phyloP scores from a whole-genome alignment of 495 filamentous ascomycete genomes.

The Hapsidospora chrysogenum region DNA sequence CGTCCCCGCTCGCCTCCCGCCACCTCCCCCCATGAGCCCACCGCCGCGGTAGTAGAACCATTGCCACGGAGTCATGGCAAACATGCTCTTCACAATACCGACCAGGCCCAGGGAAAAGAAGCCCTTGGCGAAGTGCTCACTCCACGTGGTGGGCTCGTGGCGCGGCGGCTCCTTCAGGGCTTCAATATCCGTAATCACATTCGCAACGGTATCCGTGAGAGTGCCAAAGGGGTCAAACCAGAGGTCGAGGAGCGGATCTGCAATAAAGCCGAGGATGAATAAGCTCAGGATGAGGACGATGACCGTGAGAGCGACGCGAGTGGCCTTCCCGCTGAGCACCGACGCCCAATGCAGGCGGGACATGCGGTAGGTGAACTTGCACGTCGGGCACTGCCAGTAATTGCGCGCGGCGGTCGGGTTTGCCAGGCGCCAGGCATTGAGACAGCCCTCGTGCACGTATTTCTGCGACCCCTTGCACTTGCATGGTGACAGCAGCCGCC shows the following conservation, averaged over 20 bases:
- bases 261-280: conserved; percentile 75
- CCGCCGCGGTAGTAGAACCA: conserved; percentile 54
- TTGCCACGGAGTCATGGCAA: conserved; percentile 56
- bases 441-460: conserved; percentile 91
- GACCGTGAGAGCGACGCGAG: conserved; percentile 50
- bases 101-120: conserved; percentile 69
- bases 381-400: conserved; percentile 82
- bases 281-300: conserved; percentile 50
- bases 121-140: conserved; percentile 75
- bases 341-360: conserved; percentile 60
- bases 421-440: conserved; percentile 68
- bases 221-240: conserved; percentile 57
- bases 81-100: conserved; percentile 68
- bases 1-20: conserved; percentile 35
- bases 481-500: conserved; percentile 80
- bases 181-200: conserved; percentile 18
- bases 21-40: conserved; percentile 7
- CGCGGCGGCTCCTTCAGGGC: conserved; percentile 15
- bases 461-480: conserved; percentile 81
- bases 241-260: conserved; percentile 80
- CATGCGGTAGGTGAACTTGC: conserved; percentile 68
- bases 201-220: conserved; percentile 20
- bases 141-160: conserved; percentile 42
- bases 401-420: conserved; percentile 51
- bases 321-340: conserved; percentile 49